Evolutionary conservation across 2,329 filamentous ascomycete genomes (phyloP), one percentile per base, ranked within the genome.

Genomic region (Penicillium vulpinum): DNA sequence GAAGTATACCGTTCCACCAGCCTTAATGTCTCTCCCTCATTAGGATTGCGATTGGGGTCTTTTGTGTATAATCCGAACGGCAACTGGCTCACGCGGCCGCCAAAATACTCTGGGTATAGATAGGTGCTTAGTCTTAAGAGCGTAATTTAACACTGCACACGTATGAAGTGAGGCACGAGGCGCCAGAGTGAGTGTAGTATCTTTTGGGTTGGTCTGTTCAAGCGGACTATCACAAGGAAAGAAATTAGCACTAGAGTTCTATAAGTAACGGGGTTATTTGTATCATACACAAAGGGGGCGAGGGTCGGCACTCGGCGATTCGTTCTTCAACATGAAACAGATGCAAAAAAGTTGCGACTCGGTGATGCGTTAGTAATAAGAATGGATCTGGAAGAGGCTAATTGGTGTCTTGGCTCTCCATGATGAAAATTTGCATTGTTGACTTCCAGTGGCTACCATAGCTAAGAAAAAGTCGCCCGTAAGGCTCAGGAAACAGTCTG

Each of bases 321-420:
- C 22, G 29, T 31, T 62, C 54, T 36, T 61, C 56, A 5, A 59
- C 57, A 36, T 48, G 36, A 15, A 62, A 61, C 9, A 62, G 51
- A 57, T 62, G 58, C 38, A 62, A 51, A 3, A 44, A 51, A 11
- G 54, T 29, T 28, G 61, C 48, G 16, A 62, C 41, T 6, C 59
- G 45, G 8, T 22, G 29, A 38, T 63, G 61, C 1, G 44, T 41
- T 36, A 51, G 40, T 21, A 64, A 38, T 8, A 60, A 35, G 48
- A 58, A 52, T 29, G 48, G 51, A 45, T 56, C 43, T 33, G 57
- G 57, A 26, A 59, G 52, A 43, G 47, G 31, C 18, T 28, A 38
- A 33, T 41, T 33, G 40, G 47, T 6, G 40, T 40, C 26, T 8
- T 39, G 29, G 5, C 38, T 26, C 9, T 21, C 16, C 46, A 49